Base-by-base conservation (phyloP, 495 filamentous ascomycete genomes). In the Pseudevernia furfuracea region DNA sequence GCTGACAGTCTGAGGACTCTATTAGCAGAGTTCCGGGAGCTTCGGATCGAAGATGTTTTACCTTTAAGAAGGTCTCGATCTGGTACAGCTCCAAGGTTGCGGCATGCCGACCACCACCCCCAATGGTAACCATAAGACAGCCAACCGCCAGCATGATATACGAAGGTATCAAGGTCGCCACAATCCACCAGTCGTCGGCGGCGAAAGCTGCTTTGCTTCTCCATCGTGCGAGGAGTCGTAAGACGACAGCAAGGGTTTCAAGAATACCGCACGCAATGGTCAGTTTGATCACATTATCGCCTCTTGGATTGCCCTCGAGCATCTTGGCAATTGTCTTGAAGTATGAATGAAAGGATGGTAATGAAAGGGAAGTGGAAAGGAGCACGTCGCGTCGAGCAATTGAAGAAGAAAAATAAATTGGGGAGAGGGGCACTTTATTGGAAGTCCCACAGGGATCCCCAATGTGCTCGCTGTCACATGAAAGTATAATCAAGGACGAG, bases 1-100 rank as follows among this genome's bases (percentile, higher is more conserved):
- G 60, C 66, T 74, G 62, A 74, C 72, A 36, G 66, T 74, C 74
- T 74, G 63, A 2, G 4, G 17, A 12, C 1, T 23, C 1, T 12
- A 3, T 34, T 17, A 46, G 44, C 19, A 43, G 37, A 43, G 44
- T 1, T 39, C 30, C 34, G 39, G 12, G 30, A 23, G 0, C 19
- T n/a, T 43, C 9, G 36, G 15, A 1, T 0, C 2, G 15, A 36
- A 23, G 4, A 19, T 57, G 1, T 14, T 17, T 32, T 64, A 60
- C 66, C 37, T 67, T 52, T 5, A 63, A 37, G 12, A 63, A 63
- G 15, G 43, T 57, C 28, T 57, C 61, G 15, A 63, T 6, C 12
- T 63, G 52, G 32, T 39, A 58, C 23, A 48, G 17, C 9, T 57
- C 60, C 23, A 64, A 19, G 30, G 37, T 52, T 12, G 17, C 37